A percentile compares a stretch with the other conserved stretches of the same genome.
Conservation (phyloP, 768 basidiomycete genomes). For the Kwoniella dejecticola region DNA sequence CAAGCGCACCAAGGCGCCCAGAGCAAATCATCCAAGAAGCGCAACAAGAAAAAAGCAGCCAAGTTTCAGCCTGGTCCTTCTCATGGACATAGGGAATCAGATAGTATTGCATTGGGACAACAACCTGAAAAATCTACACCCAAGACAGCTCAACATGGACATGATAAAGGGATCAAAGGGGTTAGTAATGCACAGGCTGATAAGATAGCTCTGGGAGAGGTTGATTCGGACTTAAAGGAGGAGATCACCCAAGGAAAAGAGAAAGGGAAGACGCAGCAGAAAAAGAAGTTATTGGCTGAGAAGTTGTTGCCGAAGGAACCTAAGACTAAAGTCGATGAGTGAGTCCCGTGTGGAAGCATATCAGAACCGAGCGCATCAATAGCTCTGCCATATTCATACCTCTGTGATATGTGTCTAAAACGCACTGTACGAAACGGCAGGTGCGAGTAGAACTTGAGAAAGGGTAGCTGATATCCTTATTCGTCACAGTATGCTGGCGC, state of each 20-base stretch:
- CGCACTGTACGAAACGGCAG: no score
- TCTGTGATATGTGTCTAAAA: no score
- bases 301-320: conserved; percentile 40
- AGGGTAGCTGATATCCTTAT: no score
- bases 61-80: background rate
- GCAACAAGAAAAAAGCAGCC: conserved; percentile 7
- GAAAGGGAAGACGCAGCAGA: conserved; percentile 10
- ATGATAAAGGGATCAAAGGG: background rate
- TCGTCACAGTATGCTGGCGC: conserved; percentile 47
- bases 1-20: background rate
- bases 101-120: background rate
- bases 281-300: conserved; percentile 47
- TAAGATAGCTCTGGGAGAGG: background rate
- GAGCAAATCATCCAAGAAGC: conserved; percentile 11
- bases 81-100: background rate
- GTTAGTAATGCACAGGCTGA: background rate
- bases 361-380: background rate
- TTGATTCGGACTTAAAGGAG: background rate
- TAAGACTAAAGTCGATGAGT: conserved; percentile 50
- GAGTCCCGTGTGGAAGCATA: no score
- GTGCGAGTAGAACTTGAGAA: no score
- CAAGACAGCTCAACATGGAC: background rate
- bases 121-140: background rate
- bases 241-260: no score
- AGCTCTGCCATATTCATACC: background rate